phyloP scores from a whole-genome alignment of 2,329 filamentous ascomycete species.

The Macrophomina tecta region DNA sequence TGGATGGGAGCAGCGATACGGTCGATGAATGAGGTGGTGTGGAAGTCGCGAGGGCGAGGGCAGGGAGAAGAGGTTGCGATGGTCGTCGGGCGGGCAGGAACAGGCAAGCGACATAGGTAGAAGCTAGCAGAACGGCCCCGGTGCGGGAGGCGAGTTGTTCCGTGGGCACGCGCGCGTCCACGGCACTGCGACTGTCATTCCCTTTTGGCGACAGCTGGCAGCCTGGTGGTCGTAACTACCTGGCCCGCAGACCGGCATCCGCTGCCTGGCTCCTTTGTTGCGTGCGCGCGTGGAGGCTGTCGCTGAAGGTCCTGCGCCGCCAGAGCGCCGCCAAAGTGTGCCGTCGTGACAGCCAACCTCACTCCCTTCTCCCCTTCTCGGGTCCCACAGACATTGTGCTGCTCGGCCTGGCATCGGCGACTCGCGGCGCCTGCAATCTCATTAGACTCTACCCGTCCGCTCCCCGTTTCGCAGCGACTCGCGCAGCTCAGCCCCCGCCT shows the following conservation, averaged over 20 bases:
- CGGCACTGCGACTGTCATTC: neutral
- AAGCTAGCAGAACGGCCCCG: slow-evolving; percentile 12
- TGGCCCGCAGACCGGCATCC: too few relatives aligned
- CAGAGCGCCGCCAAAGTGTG: too few relatives aligned
- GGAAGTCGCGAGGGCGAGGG: slow-evolving; percentile 14
- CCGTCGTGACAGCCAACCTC: too few relatives aligned
- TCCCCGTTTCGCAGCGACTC: slow-evolving; percentile 2
- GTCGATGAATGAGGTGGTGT: slow-evolving; percentile 22
- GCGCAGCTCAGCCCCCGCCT: neutral
- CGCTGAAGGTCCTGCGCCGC: too few relatives aligned
- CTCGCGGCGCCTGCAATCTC: slow-evolving; percentile 10
- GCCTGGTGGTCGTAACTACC: neutral
- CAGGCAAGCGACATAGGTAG: slow-evolving; percentile 25
- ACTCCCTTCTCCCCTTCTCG: too few relatives aligned
- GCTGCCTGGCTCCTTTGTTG: too few relatives aligned
- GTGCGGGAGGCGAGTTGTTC: neutral
- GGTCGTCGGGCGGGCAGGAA: slow-evolving; percentile 15
- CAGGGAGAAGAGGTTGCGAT: slow-evolving; percentile 21
- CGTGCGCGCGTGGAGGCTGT: too few relatives aligned
- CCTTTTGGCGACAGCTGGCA: neutral
- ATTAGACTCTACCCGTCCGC: slow-evolving; percentile 6
- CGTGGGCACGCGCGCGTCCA: neutral
- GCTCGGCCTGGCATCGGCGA: neutral
- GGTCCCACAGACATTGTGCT: neutral
- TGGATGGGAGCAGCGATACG: slow-evolving; percentile 32